phyloP scores from a whole-genome alignment of 192 early-diverging fungal species.

The Jimgerdemannia flammicorona region DNA sequence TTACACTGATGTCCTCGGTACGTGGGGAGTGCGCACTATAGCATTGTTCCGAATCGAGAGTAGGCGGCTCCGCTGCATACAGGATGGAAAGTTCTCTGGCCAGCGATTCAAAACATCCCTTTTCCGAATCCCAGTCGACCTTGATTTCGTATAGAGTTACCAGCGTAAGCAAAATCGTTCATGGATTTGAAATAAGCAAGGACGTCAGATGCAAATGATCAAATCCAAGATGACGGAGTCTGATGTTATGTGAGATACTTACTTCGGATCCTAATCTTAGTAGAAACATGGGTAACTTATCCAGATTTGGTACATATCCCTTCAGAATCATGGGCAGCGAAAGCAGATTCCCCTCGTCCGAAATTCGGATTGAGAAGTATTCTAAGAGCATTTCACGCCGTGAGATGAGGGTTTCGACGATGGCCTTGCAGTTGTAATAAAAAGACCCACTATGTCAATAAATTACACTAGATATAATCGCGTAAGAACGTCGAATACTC shows the following conservation, averaged over 20 bases:
- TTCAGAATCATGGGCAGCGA: conserved; percentile 78
- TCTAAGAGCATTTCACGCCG: conserved; percentile 81
- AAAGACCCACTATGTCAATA: too few species aligned
- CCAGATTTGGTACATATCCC: conserved; percentile 78
- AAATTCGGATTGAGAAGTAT: conserved; percentile 81
- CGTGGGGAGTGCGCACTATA: neutral
- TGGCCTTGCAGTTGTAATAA: conserved; percentile 29
- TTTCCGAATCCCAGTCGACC: conserved; percentile 86
- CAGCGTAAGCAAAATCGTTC: conserved; percentile 2
- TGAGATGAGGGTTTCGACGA: conserved; percentile 41
- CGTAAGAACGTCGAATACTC: too few species aligned
- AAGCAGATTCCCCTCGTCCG: conserved; percentile 55
- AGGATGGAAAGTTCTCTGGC: conserved; percentile 66
- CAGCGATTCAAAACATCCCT: conserved; percentile 77
- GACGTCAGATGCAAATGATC: too few species aligned
- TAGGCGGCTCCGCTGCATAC: conserved; percentile 50
- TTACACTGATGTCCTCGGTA: conserved; percentile 1
- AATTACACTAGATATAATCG: too few species aligned
- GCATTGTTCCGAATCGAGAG: conserved; percentile 10
- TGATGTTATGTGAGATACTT: conserved; percentile 2
- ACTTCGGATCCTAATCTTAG: conserved; percentile 75
- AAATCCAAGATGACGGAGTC: too few species aligned
- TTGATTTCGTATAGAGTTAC: conserved; percentile 18
- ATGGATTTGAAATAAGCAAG: neutral
- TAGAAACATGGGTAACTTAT: conserved; percentile 84